phyloP scores from a whole-genome alignment of 495 filamentous ascomycete species.

The Beverwykella pulmonaria region DNA sequence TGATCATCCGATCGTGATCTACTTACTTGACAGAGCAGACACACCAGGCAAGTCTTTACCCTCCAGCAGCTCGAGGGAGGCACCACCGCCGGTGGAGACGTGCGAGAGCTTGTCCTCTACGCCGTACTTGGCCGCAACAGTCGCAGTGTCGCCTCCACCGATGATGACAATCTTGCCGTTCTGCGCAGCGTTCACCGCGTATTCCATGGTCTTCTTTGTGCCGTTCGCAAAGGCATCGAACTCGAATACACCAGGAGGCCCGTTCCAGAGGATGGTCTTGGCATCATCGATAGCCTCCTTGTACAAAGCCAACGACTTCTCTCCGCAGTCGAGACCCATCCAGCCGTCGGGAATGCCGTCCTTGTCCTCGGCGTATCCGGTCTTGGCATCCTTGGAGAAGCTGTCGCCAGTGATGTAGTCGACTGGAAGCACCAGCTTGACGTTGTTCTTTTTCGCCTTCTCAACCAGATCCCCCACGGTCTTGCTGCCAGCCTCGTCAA shows the following conservation, averaged over 20 bases:
- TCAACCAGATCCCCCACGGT: constrained; percentile 83
- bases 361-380: constrained; percentile 80
- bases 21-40: constrained; percentile 89
- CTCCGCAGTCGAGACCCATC: constrained; percentile 95
- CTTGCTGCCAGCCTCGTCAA: constrained; percentile 94
- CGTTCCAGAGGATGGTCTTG: constrained; percentile 99
- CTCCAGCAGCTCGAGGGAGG: constrained; percentile 92
- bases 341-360: constrained; percentile 92
- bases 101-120: constrained; percentile 96
- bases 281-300: constrained; percentile 80
- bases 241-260: constrained; percentile 93
- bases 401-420: constrained; percentile 97
- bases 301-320: constrained; percentile 82
- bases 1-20: constrained; percentile 33
- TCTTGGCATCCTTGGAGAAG: constrained; percentile 82
- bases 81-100: constrained; percentile 95
- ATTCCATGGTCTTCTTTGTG: constrained; percentile 87
- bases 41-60: constrained; percentile 97
- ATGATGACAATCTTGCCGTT: constrained; percentile 93
- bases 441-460: constrained; percentile 95
- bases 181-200: constrained; percentile 75
- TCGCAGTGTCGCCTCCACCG: constrained; percentile 96
- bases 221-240: constrained; percentile 89
- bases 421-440: constrained; percentile 89
- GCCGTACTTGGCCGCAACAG: constrained; percentile 94